Conservation (phyloP, 495 filamentous ascomycete genomes). For the Daldinia caldariorum region DNA sequence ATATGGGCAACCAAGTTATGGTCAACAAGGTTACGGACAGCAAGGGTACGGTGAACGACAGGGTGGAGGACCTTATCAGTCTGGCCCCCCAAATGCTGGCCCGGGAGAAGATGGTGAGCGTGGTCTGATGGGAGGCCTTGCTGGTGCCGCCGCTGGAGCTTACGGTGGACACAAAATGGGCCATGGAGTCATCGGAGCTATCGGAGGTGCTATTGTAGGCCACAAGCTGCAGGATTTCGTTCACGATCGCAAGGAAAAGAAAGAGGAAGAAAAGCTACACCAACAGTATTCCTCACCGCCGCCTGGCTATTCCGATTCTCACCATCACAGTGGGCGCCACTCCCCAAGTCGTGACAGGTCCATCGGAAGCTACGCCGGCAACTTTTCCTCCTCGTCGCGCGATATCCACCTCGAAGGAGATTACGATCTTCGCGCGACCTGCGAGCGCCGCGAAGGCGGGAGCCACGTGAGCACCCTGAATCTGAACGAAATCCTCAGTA, state of each 20-base stretch:
- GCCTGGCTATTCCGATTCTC: conserved; percentile 8
- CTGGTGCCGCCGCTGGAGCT: conserved; percentile 48
- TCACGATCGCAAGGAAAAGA: conserved; percentile 51
- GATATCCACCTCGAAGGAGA: conserved; percentile 51
- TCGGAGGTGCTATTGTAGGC: conserved; percentile 51
- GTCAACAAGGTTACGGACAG: conserved; percentile 16
- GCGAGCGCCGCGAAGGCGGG: conserved; percentile 43
- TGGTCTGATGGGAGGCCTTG: conserved; percentile 49
- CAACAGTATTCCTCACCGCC: conserved; percentile 27
- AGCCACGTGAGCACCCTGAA: conserved; percentile 47
- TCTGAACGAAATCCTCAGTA: conserved; percentile 49
- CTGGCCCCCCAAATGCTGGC: conserved; percentile 8
- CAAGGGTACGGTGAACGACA: neutral
- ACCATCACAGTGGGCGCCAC: neutral
- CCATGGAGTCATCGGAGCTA: conserved; percentile 48
- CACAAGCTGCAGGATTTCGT: conserved; percentile 53
- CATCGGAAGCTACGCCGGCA: conserved; percentile 39
- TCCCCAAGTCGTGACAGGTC: conserved; percentile 19
- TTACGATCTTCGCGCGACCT: conserved; percentile 49
- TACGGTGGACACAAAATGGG: conserved; percentile 51
- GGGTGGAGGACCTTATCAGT: conserved; percentile 16
- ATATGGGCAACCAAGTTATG: neutral
- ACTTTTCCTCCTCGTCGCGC: conserved; percentile 47
- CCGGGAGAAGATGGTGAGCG: conserved; percentile 46
- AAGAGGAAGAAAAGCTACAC: conserved; percentile 47